These are phyloP conservation scores for Aspergillus tamarii DNA, from an alignment of 2,329 filamentous ascomycete species.

Conservation along the genomic window DNA sequence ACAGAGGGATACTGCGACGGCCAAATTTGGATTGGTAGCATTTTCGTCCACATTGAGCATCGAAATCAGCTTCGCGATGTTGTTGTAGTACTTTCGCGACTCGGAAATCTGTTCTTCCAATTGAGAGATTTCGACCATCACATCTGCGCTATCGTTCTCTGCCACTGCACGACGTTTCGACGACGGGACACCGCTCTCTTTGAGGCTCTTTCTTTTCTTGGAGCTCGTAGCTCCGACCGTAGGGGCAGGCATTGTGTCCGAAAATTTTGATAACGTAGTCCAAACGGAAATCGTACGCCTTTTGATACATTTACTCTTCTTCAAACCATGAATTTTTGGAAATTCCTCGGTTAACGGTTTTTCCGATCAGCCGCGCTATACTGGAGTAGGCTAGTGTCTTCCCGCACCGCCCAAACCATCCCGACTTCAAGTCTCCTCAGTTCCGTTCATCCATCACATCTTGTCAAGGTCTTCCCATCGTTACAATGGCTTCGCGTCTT, in stretches of 20 bases:
- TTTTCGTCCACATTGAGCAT: conserved; percentile 57
- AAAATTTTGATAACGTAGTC: conserved; percentile 22
- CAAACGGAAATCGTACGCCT: conserved; percentile 1
- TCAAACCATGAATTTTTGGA: conserved; percentile 30
- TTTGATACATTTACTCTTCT: conserved; percentile 5
- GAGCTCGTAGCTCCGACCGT: conserved; percentile 29
- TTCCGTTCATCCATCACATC: conserved; percentile 43
- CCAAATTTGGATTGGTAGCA: conserved; percentile 60
- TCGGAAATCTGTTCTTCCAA: conserved; percentile 82
- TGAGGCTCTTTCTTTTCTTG: conserved; percentile 46
- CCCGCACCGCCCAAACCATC: conserved; percentile 40
- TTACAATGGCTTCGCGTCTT: conserved; percentile 96
- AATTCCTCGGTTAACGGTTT: conserved; percentile 36
- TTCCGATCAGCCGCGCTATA: conserved; percentile 32
- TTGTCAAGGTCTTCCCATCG: conserved; percentile 60
- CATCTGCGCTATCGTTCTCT: conserved; percentile 54
- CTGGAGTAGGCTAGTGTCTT: conserved; percentile 40
- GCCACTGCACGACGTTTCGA: conserved; percentile 50
- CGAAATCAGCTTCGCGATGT: conserved; percentile 74
- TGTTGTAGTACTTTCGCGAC: conserved; percentile 89
- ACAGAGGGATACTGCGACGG: conserved; percentile 80
- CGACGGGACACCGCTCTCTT: conserved; percentile 41
- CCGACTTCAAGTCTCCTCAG: conserved; percentile 43
- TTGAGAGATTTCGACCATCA: conserved; percentile 68
- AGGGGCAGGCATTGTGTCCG: conserved; percentile 32